Conservation (phyloP, 2,329 filamentous ascomycete genomes). For the Aspergillus sp. region DNA sequence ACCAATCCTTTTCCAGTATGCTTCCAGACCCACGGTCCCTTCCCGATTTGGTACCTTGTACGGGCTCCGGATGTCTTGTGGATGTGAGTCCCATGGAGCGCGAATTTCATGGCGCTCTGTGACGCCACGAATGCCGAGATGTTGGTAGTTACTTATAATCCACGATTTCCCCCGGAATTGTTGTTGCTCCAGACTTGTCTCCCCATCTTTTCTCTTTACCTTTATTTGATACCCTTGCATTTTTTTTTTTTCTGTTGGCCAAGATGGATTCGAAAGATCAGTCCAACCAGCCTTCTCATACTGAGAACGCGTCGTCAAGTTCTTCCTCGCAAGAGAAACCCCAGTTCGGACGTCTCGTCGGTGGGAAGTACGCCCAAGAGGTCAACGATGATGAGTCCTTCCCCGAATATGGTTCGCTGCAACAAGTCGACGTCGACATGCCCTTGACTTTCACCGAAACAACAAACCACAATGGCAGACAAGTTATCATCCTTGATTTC, state of each 20-base stretch:
- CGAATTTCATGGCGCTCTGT: background rate
- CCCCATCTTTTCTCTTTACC: slow-evolving; percentile 1
- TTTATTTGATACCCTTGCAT: background rate
- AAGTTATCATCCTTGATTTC: slow-evolving; percentile 44
- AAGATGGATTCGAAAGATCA: slow-evolving; percentile 19
- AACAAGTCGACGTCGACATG: slow-evolving; percentile 43
- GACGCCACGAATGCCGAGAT: background rate
- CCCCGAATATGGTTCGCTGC: slow-evolving; percentile 12
- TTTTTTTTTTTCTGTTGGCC: background rate
- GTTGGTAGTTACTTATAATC: background rate
- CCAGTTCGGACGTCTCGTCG: slow-evolving; percentile 16
- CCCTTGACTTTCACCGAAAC: slow-evolving; percentile 43
- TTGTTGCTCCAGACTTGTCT: background rate
- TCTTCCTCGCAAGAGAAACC: slow-evolving; percentile 3
- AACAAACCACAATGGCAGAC: slow-evolving; percentile 37
- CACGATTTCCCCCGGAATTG: background rate
- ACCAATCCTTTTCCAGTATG: background rate
- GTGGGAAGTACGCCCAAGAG: slow-evolving; percentile 21
- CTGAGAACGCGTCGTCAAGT: slow-evolving; percentile 13
- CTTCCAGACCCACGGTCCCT: background rate
- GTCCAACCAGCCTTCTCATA: slow-evolving; percentile 18
- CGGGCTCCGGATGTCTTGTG: background rate
- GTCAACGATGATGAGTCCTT: slow-evolving; percentile 14
- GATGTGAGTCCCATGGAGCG: background rate
- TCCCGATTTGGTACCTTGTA: background rate